Conservation (phyloP, 495 filamentous ascomycete genomes). For the Tetracladium setigerum region DNA sequence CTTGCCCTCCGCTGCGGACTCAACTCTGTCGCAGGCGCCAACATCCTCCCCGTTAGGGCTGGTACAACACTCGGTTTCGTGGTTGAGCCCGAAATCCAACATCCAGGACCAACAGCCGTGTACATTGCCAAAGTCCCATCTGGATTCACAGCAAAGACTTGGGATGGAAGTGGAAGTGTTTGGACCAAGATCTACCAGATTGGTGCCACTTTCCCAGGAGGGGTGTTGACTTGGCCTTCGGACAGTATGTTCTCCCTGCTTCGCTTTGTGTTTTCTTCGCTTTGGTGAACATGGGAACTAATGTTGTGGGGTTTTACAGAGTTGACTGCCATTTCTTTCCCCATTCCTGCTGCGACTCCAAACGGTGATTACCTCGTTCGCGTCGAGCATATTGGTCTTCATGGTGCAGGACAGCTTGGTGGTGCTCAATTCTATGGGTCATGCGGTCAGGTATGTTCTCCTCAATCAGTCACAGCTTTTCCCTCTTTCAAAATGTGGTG, state of each 20-base stretch:
- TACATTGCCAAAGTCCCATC: constrained; percentile 48
- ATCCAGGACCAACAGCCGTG: constrained; percentile 32
- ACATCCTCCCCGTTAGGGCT: background rate
- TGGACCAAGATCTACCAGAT: constrained; percentile 49
- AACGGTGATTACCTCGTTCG: constrained; percentile 49
- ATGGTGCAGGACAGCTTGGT: constrained; percentile 17
- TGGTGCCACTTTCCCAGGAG: constrained; percentile 26
- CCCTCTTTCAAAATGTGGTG: no score
- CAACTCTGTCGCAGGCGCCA: background rate
- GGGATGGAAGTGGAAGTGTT: constrained; percentile 39
- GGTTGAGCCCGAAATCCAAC: background rate
- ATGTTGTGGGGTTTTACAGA: background rate
- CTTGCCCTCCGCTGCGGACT: background rate
- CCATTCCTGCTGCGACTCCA: constrained; percentile 37
- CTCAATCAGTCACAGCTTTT: no score
- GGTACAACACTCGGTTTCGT: constrained; percentile 1
- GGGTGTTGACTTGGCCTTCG: constrained; percentile 35
- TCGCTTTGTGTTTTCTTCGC: no score
- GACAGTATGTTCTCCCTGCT: constrained; percentile 24
- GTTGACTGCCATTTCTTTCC: constrained; percentile 23
- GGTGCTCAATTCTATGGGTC: constrained; percentile 11
- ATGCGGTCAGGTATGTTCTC: constrained; percentile 1
- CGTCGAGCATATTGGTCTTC: constrained; percentile 48
- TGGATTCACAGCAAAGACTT: constrained; percentile 35
- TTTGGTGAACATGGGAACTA: no score